phyloP scores from a whole-genome alignment of 176 grass and related monocot genomes.

The Hsuehochloa calcarea region DNA sequence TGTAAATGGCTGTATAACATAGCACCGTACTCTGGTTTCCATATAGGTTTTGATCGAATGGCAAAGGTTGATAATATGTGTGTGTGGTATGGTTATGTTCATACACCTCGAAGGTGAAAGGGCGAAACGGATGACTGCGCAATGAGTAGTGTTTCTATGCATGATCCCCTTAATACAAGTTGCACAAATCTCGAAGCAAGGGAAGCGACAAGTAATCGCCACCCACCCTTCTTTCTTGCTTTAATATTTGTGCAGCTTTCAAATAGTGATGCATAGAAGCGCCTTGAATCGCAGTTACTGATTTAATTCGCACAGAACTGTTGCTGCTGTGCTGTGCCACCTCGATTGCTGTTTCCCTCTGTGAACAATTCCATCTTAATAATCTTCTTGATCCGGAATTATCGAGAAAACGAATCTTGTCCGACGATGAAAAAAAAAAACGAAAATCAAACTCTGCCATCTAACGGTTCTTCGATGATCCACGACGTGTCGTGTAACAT shows the following conservation, averaged over 20 bases:
- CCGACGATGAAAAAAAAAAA: background rate
- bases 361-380: background rate
- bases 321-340: background rate
- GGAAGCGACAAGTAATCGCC: too few relatives aligned
- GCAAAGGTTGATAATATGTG: background rate
- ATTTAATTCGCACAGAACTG: background rate
- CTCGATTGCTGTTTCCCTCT: background rate
- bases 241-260: too few relatives aligned
- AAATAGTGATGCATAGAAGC: too few relatives aligned
- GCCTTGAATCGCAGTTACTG: background rate
- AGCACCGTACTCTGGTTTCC: background rate
- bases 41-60: background rate
- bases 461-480: background rate
- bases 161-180: too few relatives aligned
- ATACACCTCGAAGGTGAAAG: background rate
- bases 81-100: background rate
- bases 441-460: background rate
- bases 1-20: conserved; percentile 15
- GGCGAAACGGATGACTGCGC: background rate
- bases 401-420: background rate
- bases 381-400: background rate
- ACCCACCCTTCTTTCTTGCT: too few relatives aligned
- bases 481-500: background rate
- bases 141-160: too few relatives aligned
- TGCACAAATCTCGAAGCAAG: too few relatives aligned